Percentiles rank a stretch among this genome's conserved stretches.
Evolutionary conservation across 257 asterid genomes (phyloP).

Genomic region (Solanum stenotomum): DNA sequence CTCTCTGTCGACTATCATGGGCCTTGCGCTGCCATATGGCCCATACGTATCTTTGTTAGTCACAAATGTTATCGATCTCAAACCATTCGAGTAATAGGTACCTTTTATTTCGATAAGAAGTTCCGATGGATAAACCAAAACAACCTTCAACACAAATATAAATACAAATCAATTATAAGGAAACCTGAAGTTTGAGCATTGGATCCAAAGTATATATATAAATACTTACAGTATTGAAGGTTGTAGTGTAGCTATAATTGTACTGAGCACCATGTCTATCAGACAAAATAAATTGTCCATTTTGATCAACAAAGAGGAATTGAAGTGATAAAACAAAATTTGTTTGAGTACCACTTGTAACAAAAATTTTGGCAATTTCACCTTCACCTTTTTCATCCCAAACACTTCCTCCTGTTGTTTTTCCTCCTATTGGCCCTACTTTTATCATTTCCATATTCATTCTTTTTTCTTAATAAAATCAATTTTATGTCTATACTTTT

Average conservation of each 20-base stretch:
- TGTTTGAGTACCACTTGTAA: not conserved
- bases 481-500: too few species aligned
- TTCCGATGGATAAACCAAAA: not conserved
- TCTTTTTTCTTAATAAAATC: too few species aligned
- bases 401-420: too few species aligned
- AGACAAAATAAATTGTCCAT: not conserved
- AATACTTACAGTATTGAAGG: not conserved
- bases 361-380: not conserved
- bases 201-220: too few species aligned
- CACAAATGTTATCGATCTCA: too few species aligned
- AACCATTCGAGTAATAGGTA: too few species aligned
- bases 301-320: not conserved
- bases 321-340: not conserved
- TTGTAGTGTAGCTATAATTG: not conserved
- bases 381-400: too few species aligned
- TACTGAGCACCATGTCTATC: not conserved
- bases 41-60: not conserved
- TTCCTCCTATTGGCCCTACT: too few species aligned
- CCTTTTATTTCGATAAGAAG: not conserved
- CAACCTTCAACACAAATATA: not conserved
- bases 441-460: too few species aligned
- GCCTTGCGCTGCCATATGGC: not conserved
- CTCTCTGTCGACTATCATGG: not conserved
- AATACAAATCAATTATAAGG: too few species aligned
- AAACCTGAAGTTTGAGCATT: too few species aligned